Conservation (phyloP, 108 stramenopile species). For the Nitzschia inconspicua region DNA sequence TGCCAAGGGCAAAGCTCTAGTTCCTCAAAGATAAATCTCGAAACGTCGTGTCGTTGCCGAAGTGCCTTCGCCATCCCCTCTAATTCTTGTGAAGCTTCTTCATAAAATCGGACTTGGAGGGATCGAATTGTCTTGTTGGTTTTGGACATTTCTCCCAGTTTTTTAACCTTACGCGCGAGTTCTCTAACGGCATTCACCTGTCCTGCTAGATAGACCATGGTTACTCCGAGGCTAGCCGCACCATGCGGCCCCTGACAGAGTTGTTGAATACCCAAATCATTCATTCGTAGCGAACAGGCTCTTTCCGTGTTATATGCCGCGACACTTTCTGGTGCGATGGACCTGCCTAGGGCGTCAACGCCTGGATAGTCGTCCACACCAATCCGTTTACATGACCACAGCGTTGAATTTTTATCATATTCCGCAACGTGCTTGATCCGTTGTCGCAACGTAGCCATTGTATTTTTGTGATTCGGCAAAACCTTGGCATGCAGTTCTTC, state of each 20-base stretch:
- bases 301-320: slow-evolving; percentile 67
- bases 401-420: slow-evolving; percentile 71
- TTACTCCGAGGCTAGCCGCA: slow-evolving; percentile 57
- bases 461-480: slow-evolving; percentile 54
- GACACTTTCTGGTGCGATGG: slow-evolving; percentile 64
- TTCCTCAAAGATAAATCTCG: slow-evolving; percentile 87
- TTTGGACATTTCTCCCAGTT: slow-evolving; percentile 52
- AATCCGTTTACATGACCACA: slow-evolving; percentile 67
- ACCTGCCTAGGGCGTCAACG: slow-evolving; percentile 64
- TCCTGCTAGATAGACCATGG: slow-evolving; percentile 74
- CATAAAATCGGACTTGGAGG: slow-evolving; percentile 46
- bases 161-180: slow-evolving; percentile 55
- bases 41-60: slow-evolving; percentile 72
- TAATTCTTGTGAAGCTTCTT: slow-evolving; percentile 59
- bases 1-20: slow-evolving; percentile 82
- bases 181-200: slow-evolving; percentile 61
- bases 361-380: slow-evolving; percentile 75
- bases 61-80: slow-evolving; percentile 58
- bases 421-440: slow-evolving; percentile 76
- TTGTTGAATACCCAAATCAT: slow-evolving; percentile 76
- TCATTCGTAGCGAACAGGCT: slow-evolving; percentile 58
- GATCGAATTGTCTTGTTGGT: slow-evolving; percentile 36
- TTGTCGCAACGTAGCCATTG: slow-evolving; percentile 51
- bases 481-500: slow-evolving; percentile 67
- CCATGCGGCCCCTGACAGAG: slow-evolving; percentile 59